Base-by-base conservation (phyloP, 768 basidiomycete genomes). In the Chalciporus pseudorubinellus region DNA sequence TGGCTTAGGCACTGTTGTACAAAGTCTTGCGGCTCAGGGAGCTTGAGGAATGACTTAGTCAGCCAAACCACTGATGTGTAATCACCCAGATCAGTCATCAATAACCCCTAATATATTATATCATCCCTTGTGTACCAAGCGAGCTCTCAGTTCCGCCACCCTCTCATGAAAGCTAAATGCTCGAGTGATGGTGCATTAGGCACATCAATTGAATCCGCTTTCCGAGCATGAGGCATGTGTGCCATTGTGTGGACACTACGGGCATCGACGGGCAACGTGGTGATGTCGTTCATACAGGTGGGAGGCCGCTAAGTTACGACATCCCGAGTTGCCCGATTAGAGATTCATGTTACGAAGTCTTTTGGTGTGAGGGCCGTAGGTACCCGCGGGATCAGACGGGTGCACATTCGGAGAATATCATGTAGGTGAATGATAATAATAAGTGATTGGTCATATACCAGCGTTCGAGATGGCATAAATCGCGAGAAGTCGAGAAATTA, bases 1-100 rank as follows among this genome's bases (percentile, higher is more conserved):
- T 42, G 18, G 34, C 34, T 36, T 36, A 36, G 34, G 14, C 34
- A 16, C n/a, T 16, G 3, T 31, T 31, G 31, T 13, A 11, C 10
- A 8, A 8, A 31, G 10, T 31, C 13, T 1, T 31, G n/a, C 31
- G 31, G 31, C 12, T 31, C 31, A 31, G 12, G 2, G 10, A 14
- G 1, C 1, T 31, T 2, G 12, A 31, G 31, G 19, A n/a, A 24
- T 11, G 3, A 54, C 57, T 63, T 65, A 62, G 62, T 63, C 62
- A 63, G 22, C 41, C 12, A 2, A 13, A 0, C 12, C n/a, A 7
- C 6, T 0, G 42, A 41, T 56, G 52, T 43, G 48, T 60, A 31
- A 64, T 46, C 44, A 38, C 8, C 14, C 6, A 0, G 28, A 44
- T 62, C 51, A 46, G 49, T 64, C 52, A 29, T 38, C 13, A 10